Evolutionary conservation across 768 basidiomycete species (phyloP), one percentile per base, ranked within the genome.

Genomic region (Suillus cothurnatus): DNA sequence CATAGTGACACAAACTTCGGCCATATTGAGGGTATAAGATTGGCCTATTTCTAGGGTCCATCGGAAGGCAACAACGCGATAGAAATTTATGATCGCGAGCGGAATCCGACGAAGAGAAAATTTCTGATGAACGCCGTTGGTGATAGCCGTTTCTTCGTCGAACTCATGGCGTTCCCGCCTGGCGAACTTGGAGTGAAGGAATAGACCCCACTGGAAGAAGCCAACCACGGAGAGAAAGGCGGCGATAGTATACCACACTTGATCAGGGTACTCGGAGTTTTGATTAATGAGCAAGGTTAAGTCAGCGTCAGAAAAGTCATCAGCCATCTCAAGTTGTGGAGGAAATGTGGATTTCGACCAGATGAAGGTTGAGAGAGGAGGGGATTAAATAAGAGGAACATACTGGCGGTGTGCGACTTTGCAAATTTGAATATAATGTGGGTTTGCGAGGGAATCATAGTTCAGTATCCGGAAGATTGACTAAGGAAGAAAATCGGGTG

Each of bases 11-110:
- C 78, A 61, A 4, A 86, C 63, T 61, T 88, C 86, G 1, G 78
- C 75, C 19, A 85, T 61, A n/a, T 53, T 77, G 57, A 58, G 81
- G 76, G 49, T 78, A 71, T 65, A 78, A 65, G 43, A 73, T 64
- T 77, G 72, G 17, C 84, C 85, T 26, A 85, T 75, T 19, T 82
- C 78, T 41, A 87, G 65, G 4, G 79, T 81, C 71, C 76, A 78
- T 17, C 86, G 82, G 69, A 86, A 87, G 8, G 81, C 80, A 23
- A 82, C 63, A 26, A 86, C 81, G 26, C 81, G 80, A 72, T 86
- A 86, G 8, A 72, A 72, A 15, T 84, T 79, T 39, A 78, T 71
- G 26, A 78, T 34, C 2, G 81, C 83, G n/a, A 70, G 65, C 0
- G 80, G 78, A 12, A 81, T 63, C 34, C 79, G 76, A 36, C 70